Conservation (phyloP, 2,329 filamentous ascomycete genomes). For the Conoideocrella luteorostrata region DNA sequence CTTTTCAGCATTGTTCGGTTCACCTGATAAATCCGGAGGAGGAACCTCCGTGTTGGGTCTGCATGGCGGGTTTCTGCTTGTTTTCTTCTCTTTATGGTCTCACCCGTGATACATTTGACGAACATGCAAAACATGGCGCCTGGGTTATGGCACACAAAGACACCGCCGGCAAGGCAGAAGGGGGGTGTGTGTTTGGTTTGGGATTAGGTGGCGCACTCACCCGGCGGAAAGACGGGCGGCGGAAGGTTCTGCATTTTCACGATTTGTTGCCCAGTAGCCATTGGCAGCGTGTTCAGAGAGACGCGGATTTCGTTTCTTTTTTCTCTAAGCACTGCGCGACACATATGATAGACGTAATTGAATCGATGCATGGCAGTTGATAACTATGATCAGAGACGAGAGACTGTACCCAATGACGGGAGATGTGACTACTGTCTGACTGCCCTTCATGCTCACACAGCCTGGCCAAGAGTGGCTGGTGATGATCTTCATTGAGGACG, state of each 20-base stretch:
- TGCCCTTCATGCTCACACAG: too few species aligned
- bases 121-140: not conserved
- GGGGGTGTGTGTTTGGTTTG: not conserved
- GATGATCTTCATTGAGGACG: too few species aligned
- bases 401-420: too few species aligned
- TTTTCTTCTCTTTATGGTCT: not conserved
- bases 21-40: too few species aligned
- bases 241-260: not conserved
- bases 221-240: not conserved
- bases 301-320: too few species aligned
- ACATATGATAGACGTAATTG: not conserved
- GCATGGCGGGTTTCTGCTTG: conserved; percentile 1
- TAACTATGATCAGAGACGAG: too few species aligned
- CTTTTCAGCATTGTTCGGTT: too few species aligned
- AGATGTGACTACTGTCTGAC: too few species aligned
- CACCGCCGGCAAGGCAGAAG: not conserved
- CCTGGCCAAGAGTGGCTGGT: too few species aligned
- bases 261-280: not conserved
- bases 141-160: not conserved
- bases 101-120: not conserved
- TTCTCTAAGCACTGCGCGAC: not conserved
- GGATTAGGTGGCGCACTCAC: not conserved
- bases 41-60: too few species aligned
- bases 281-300: not conserved
- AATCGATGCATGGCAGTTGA: too few species aligned